phyloP scores from a whole-genome alignment of 495 filamentous ascomycete species.

The Aspergillus nidulans region DNA sequence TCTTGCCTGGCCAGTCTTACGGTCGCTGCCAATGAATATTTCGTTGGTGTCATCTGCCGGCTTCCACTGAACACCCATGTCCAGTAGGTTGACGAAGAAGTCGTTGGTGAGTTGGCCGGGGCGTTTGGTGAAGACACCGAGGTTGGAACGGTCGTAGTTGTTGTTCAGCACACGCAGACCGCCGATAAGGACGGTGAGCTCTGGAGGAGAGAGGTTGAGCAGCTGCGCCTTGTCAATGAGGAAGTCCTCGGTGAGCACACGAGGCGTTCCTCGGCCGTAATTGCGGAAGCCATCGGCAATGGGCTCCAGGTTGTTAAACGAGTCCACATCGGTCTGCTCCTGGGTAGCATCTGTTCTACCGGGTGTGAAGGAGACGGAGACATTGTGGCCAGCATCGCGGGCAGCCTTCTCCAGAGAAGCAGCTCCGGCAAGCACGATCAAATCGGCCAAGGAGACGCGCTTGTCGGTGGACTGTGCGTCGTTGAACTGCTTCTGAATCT shows the following conservation, averaged over 20 bases:
- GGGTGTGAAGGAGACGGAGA: conserved; percentile 41
- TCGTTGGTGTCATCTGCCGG: conserved; percentile 41
- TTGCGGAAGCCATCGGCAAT: conserved; percentile 67
- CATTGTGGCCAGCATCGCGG: conserved; percentile 20
- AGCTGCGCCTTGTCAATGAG: conserved; percentile 65
- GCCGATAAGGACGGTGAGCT: conserved; percentile 62
- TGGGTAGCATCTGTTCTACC: conserved; percentile 52
- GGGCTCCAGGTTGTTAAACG: conserved; percentile 59
- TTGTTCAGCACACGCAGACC: conserved; percentile 60
- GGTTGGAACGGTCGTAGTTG: conserved; percentile 60
- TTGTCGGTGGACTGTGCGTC: conserved; percentile 45
- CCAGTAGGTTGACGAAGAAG: conserved; percentile 71
- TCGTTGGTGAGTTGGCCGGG: conserved; percentile 67
- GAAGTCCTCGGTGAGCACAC: conserved; percentile 58
- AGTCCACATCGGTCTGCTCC: conserved; percentile 61
- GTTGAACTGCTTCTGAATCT: conserved; percentile 60
- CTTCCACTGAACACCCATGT: conserved; percentile 61
- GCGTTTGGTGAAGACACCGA: conserved; percentile 58
- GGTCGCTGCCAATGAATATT: conserved; percentile 58
- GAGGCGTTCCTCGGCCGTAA: conserved; percentile 56
- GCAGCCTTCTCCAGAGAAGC: conserved; percentile 43
- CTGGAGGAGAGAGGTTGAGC: conserved; percentile 62
- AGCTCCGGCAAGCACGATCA: conserved; percentile 61
- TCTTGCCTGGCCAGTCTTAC: conserved; percentile 61
- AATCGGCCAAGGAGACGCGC: conserved; percentile 66